phyloP scores from a whole-genome alignment of 768 basidiomycete genomes.

The Leccinum barrowsii region DNA sequence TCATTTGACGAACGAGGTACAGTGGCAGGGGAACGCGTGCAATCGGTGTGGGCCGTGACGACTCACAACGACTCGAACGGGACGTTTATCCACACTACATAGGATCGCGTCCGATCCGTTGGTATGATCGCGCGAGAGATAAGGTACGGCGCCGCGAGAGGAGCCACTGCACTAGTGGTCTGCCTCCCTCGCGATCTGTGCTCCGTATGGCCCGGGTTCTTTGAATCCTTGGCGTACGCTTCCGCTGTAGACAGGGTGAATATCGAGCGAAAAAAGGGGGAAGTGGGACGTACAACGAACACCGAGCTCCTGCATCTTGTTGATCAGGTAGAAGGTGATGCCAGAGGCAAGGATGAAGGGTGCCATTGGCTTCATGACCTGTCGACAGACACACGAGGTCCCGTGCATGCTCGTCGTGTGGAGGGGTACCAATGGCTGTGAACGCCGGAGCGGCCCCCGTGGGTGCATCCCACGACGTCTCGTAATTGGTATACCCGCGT shows the following conservation, averaged over 20 bases:
- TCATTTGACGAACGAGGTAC: no score
- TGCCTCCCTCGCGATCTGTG: conserved; percentile 64
- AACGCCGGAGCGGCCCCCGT: neutral
- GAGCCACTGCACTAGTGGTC: conserved; percentile 30
- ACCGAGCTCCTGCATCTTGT: conserved; percentile 62
- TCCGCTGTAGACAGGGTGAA: conserved; percentile 43
- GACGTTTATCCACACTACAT: no score
- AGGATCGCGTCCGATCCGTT: no score
- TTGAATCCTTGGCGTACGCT: conserved; percentile 68
- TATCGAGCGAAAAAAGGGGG: neutral
- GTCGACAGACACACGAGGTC: neutral
- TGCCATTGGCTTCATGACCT: conserved; percentile 76
- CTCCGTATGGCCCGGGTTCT: conserved; percentile 70
- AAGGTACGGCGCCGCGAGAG: no score
- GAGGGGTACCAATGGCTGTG: conserved; percentile 29
- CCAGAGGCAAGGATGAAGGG: conserved; percentile 70
- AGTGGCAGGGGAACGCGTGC: no score
- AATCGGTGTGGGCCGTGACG: no score
- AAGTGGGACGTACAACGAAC: conserved; percentile 60
- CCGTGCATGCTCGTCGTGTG: conserved; percentile 28
- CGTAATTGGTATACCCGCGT: conserved; percentile 17
- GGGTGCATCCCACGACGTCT: conserved; percentile 19
- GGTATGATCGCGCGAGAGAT: no score
- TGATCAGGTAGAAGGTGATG: conserved; percentile 65
- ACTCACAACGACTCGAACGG: no score